Conservation (phyloP, 192 early-diverging fungal genomes). For the Backusella tuberculispora region DNA sequence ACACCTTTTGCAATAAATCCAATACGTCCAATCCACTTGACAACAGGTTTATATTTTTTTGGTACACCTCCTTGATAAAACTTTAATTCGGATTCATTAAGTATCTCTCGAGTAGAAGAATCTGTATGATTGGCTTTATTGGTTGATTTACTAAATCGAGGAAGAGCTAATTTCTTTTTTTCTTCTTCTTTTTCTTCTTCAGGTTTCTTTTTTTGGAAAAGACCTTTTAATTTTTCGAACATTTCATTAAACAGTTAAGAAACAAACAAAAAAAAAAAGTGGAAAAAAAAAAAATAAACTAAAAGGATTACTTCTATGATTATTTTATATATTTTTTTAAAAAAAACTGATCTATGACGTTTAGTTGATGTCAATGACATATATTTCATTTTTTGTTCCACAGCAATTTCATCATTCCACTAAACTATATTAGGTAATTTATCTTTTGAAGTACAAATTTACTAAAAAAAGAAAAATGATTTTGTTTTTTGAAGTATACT, state of each 20-base stretch:
- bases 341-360: slow-evolving; percentile 6
- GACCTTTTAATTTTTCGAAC: slow-evolving; percentile 1
- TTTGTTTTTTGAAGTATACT: neutral
- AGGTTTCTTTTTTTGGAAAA: slow-evolving; percentile 13
- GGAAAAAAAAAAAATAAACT: neutral
- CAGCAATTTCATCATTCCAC: neutral
- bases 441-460: neutral
- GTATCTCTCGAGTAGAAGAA: neutral
- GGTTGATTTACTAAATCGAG: neutral
- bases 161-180: neutral
- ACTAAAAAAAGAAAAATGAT: neutral
- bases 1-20: slow-evolving; percentile 52
- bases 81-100: neutral
- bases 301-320: neutral
- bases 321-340: neutral
- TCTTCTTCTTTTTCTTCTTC: neutral
- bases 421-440: neutral
- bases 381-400: neutral
- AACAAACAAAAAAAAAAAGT: neutral
- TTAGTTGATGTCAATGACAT: slow-evolving; percentile 5
- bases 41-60: neutral
- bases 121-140: neutral
- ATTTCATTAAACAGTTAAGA: neutral
- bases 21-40: slow-evolving; percentile 39
- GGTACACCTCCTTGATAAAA: slow-evolving; percentile 30